phyloP scores from a whole-genome alignment of 1,284 basidiomycete species.

The Phylloporus sp. region DNA sequence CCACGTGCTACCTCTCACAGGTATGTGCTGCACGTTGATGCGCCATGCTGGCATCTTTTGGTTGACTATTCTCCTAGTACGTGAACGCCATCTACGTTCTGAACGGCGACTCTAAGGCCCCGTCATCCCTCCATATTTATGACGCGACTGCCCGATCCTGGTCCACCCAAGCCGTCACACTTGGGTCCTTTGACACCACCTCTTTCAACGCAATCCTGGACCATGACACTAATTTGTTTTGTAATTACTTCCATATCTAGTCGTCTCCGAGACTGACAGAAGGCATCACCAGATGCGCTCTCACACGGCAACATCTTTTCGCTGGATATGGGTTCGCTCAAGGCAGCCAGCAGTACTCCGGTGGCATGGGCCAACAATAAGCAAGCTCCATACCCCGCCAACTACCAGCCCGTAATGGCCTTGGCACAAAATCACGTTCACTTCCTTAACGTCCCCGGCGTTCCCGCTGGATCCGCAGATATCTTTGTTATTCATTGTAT shows the following conservation, averaged over 20 bases:
- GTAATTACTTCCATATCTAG: conserved; percentile 38
- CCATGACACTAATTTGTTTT: conserved; percentile 89
- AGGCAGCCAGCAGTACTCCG: conserved; percentile 57
- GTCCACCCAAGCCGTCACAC: conserved; percentile 59
- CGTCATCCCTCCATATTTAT: conserved; percentile 70
- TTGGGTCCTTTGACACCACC: conserved; percentile 57
- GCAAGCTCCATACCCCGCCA: conserved; percentile 54
- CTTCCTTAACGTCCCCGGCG: conserved; percentile 75
- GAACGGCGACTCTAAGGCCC: conserved; percentile 70
- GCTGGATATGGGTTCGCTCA: conserved; percentile 68
- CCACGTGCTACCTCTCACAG: conserved; percentile 75
- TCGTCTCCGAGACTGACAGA: conserved; percentile 8
- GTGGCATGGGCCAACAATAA: conserved; percentile 67
- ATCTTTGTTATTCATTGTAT: conserved; percentile 90
- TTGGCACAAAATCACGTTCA: conserved; percentile 81
- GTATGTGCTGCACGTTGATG: too few relatives aligned
- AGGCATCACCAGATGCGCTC: conserved; percentile 55
- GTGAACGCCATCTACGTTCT: conserved; percentile 80
- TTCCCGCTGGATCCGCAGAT: conserved; percentile 66
- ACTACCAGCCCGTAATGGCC: conserved; percentile 75
- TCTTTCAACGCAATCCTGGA: conserved; percentile 74
- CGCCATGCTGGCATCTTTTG: neutral
- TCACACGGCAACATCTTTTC: conserved; percentile 63
- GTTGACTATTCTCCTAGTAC: conserved; percentile 50
- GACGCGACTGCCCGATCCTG: conserved; percentile 65